These are phyloP conservation scores for Lentinula boryana DNA, from an alignment of 768 basidiomycete species.

Conservation along the genomic window DNA sequence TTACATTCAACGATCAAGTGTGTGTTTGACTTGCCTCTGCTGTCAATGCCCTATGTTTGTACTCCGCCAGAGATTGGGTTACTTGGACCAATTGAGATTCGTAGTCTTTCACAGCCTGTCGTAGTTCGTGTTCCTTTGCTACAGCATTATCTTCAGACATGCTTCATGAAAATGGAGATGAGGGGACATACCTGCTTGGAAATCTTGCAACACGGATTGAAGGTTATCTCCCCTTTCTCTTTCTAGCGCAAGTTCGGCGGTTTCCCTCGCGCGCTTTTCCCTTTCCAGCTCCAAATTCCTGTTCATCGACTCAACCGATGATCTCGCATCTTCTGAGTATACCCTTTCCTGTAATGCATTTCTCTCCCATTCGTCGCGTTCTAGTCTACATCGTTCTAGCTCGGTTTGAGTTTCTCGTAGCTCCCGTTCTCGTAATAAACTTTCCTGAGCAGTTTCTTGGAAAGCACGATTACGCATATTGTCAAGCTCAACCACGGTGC, in stretches of 20 bases:
- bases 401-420: conserved; percentile 80
- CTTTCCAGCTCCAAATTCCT: conserved; percentile 65
- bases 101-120: conserved; percentile 76
- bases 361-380: conserved; percentile 60
- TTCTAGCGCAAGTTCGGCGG: conserved; percentile 56
- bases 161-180: neutral
- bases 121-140: conserved; percentile 92
- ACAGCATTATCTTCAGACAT: conserved; percentile 7
- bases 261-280: conserved; percentile 51
- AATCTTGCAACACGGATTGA: conserved; percentile 91
- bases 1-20: neutral
- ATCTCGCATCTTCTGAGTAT: conserved; percentile 61
- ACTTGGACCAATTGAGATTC: conserved; percentile 65
- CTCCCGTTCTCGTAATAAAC: conserved; percentile 65
- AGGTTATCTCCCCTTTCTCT: conserved; percentile 75
- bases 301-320: conserved; percentile 47
- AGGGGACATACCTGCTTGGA: conserved; percentile 71
- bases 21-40: conserved; percentile 62
- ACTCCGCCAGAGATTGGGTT: conserved; percentile 82
- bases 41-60: conserved; percentile 77
- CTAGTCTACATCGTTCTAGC: conserved; percentile 79
- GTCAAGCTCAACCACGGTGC: conserved; percentile 64
- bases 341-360: conserved; percentile 56
- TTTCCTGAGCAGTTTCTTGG: conserved; percentile 68
- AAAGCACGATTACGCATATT: conserved; percentile 56